phyloP scores from a whole-genome alignment of 352 stramenopile species.

The Globisporangium splendens region DNA sequence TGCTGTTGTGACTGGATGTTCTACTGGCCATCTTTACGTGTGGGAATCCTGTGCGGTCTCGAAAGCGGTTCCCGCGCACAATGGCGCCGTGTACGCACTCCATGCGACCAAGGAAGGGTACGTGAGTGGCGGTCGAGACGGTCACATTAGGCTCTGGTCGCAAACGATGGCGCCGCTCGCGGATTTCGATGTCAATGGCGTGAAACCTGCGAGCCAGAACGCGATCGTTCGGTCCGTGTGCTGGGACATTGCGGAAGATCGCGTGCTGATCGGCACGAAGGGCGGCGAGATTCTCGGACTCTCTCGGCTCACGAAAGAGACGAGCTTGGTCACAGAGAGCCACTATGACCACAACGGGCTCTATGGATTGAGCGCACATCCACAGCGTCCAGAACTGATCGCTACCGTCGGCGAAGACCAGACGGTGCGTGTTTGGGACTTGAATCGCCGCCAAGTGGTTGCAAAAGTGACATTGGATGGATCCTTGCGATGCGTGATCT shows the following conservation, averaged over 20 bases:
- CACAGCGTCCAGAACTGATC: conserved; percentile 44
- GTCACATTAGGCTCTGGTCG: conserved; percentile 73
- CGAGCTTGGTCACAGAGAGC: conserved; percentile 62
- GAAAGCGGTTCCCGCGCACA: conserved; percentile 58
- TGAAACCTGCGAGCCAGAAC: conserved; percentile 46
- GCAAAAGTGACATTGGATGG: conserved; percentile 60
- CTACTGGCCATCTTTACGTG: conserved; percentile 65
- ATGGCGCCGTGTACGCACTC: conserved; percentile 62
- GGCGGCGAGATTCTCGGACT: conserved; percentile 66
- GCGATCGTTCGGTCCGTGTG: conserved; percentile 47
- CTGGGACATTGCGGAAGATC: conserved; percentile 70
- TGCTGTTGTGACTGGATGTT: conserved; percentile 51
- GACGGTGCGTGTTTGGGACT: conserved; percentile 67
- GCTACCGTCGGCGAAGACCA: conserved; percentile 65
- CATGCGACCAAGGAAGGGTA: conserved; percentile 50
- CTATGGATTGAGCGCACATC: conserved; percentile 46
- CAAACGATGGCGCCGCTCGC: conserved; percentile 39
- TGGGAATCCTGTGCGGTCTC: conserved; percentile 66
- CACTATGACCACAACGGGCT: conserved; percentile 53
- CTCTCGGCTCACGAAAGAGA: conserved; percentile 54
- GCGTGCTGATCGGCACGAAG: conserved; percentile 66
- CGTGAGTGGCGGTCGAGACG: conserved; percentile 57
- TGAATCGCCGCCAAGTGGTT: conserved; percentile 45
- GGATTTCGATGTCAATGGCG: conserved; percentile 57
- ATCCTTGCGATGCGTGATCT: conserved; percentile 49